Evolutionary conservation across 495 filamentous ascomycete genomes (phyloP), one percentile per base, ranked within the genome.

Genomic region (Polyplosphaeria fusca): DNA sequence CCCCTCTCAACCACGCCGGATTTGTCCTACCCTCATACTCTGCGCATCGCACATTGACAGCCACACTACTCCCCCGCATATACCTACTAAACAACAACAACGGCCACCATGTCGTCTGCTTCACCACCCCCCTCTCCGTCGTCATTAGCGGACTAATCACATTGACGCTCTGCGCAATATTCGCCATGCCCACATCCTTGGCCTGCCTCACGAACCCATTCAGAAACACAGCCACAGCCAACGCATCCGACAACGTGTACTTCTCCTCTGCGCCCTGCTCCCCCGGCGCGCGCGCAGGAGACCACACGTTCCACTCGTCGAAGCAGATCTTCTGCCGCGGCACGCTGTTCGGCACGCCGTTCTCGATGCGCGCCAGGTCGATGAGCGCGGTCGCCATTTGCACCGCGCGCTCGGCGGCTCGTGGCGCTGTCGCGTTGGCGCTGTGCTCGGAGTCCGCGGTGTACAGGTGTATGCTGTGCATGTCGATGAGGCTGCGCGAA

Each of bases 271-370:
- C 67, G 11, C 67, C 67, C 23, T 59, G 32, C 13, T 68, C 66
- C 19, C 68, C 86, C 3, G 82, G 83, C 1, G 87, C 86, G 22
- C 86, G 80, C 32, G 78, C 73, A 5, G 86, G 86, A 65, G 90
- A 86, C 87, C 87, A 90, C 12, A 90, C 86, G 69, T 91, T 88
- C 87, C 87, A 90, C 69, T 90, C 87, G 68, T 91, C 87, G 67
- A 90, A 90, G 70, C 87, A 90, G 68, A 91, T 88, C 32, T 75
- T 85, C 13, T 80, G 83, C 11, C 75, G 70, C 12, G 79, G 79
- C 24, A 81, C 77, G 3, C 74, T 70, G 1, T 78, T 71, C 0
- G 83, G 73, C 1, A 88, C 79, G 1, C 67, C 66, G 59, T 82
- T 83, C 67, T 89, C 83, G 67, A 89, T 86, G 13, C 86, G 73